Evolutionary conservation across 371 early-diverging fungal genomes (phyloP).

Genomic region (Mucor saturninus): DNA sequence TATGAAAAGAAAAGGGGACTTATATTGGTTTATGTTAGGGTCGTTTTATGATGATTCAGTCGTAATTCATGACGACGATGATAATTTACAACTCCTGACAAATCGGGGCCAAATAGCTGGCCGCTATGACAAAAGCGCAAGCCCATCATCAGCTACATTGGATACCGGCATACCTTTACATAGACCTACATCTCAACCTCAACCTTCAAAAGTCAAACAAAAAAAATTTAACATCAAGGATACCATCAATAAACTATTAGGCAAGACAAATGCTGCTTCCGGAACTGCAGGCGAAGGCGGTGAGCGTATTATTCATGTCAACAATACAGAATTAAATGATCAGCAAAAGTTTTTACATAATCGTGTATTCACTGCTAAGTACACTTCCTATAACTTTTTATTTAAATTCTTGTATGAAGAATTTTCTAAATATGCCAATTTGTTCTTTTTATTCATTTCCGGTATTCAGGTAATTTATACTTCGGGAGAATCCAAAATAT

Average conservation of each 20-base stretch:
- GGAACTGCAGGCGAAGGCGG: conserved; percentile 48
- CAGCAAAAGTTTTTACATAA: conserved; percentile 82
- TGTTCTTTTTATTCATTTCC: conserved; percentile 94
- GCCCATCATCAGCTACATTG: background rate
- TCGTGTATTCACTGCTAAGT: conserved; percentile 89
- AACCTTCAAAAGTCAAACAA: conserved; percentile 8
- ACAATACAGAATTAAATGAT: conserved; percentile 78
- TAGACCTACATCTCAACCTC: conserved; percentile 23
- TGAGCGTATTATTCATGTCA: conserved; percentile 84
- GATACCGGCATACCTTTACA: conserved; percentile 18
- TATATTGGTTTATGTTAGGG: conserved; percentile 17
- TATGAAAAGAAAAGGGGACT: background rate
- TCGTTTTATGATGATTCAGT: conserved; percentile 53
- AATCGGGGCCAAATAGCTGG: conserved; percentile 54
- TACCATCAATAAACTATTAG: conserved; percentile 23
- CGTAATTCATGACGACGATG: conserved; percentile 47
- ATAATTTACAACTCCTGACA: conserved; percentile 47
- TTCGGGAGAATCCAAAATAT: background rate
- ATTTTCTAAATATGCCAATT: conserved; percentile 93
- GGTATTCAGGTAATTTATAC: conserved; percentile 73
- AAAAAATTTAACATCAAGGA: conserved; percentile 27
- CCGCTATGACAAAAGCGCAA: conserved; percentile 4
- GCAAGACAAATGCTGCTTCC: conserved; percentile 34
- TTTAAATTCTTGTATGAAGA: conserved; percentile 94
- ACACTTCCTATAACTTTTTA: conserved; percentile 87